phyloP scores from a whole-genome alignment of 2,329 filamentous ascomycete species.

The Onygenales sp. region DNA sequence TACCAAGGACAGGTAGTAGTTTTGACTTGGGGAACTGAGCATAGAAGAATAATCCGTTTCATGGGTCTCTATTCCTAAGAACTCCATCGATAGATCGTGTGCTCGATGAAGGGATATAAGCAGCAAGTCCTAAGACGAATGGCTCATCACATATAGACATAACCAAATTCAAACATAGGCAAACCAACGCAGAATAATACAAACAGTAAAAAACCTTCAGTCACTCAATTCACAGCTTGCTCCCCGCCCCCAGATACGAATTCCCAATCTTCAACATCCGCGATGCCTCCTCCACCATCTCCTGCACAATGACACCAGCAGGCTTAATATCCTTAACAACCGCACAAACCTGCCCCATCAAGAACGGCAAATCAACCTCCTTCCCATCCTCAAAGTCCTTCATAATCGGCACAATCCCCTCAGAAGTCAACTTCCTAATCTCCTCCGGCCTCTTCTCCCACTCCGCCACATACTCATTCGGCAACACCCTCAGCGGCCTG shows the following conservation, averaged over 20 bases:
- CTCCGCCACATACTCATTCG: slow-evolving; percentile 71
- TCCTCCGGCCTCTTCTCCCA: slow-evolving; percentile 72
- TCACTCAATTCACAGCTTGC: slow-evolving; percentile 32
- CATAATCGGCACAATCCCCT: slow-evolving; percentile 70
- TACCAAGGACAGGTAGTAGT: no score
- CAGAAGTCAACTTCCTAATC: slow-evolving; percentile 64
- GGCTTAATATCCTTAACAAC: slow-evolving; percentile 69
- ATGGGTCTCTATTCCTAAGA: not conserved
- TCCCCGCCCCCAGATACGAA: slow-evolving; percentile 45
- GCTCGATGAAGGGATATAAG: no score
- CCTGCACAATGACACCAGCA: slow-evolving; percentile 72
- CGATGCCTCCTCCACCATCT: slow-evolving; percentile 75
- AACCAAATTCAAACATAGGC: not conserved
- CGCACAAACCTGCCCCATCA: slow-evolving; percentile 91
- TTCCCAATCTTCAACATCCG: slow-evolving; percentile 55
- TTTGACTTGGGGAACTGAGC: not conserved
- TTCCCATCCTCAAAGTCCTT: slow-evolving; percentile 73
- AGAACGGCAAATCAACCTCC: slow-evolving; percentile 74
- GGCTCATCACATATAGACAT: not conserved
- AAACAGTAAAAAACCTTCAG: not conserved
- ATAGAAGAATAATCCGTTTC: not conserved
- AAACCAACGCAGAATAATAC: not conserved
- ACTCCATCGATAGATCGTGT: not conserved
- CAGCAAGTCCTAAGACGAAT: no score
- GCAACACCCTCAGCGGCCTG: slow-evolving; percentile 66